Conservation (phyloP, 139 green algal genomes). For the Closterium sp. region DNA sequence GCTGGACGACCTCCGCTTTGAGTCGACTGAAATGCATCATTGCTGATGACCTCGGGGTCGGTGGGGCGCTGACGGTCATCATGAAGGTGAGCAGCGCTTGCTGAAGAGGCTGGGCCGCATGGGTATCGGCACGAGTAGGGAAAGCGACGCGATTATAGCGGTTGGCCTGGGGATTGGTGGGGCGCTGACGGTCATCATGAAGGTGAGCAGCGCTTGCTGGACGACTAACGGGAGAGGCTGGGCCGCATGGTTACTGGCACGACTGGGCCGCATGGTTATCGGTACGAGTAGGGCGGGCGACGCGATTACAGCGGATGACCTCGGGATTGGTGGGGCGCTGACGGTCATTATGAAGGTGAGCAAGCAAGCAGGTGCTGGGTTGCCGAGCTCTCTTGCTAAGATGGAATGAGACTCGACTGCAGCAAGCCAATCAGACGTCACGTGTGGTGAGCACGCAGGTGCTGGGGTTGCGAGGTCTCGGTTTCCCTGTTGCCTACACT, state of each 20-base stretch:
- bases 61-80: slow-evolving; percentile 94
- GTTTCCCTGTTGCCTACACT: too few species aligned
- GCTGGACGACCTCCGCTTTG: too few species aligned
- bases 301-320: slow-evolving; percentile 90
- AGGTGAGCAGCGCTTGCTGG: too few species aligned
- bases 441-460: too few species aligned
- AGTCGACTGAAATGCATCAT: slow-evolving; percentile 70
- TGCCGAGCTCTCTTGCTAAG: too few species aligned
- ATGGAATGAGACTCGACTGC: too few species aligned
- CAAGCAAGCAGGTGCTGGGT: not conserved
- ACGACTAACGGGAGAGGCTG: slow-evolving; percentile 86
- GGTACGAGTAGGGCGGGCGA: slow-evolving; percentile 67
- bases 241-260: slow-evolving; percentile 85
- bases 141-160: slow-evolving; percentile 81
- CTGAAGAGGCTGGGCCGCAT: slow-evolving; percentile 82
- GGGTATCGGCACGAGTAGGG: slow-evolving; percentile 73
- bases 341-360: slow-evolving; percentile 90
- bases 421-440: too few species aligned
- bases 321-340: slow-evolving; percentile 91
- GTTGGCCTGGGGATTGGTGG: slow-evolving; percentile 95
- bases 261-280: slow-evolving; percentile 85
- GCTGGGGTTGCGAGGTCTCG: too few species aligned
- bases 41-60: slow-evolving; percentile 91
- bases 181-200: slow-evolving; percentile 96
- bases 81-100: slow-evolving; percentile 99